Base-by-base conservation (phyloP, 169 alveolate genomes). In the Pseudocohnilembus persalinus region DNA sequence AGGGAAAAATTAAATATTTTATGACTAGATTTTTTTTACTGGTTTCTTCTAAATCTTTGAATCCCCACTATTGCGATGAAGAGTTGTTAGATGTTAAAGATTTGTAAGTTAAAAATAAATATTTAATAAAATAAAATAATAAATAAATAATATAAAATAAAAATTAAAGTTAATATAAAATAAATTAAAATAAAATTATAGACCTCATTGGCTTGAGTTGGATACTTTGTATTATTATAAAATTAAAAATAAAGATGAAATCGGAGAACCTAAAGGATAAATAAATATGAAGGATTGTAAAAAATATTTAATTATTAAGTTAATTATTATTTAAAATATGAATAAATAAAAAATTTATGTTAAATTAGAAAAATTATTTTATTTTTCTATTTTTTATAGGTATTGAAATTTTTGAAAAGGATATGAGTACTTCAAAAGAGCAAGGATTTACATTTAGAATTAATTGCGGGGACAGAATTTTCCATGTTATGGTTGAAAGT, bases 401-500 rank as follows among this genome's bases (percentile, higher is more conserved):
- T 49, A 4, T 76, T 65, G 89, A 84, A 68, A 77, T 84, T 28
- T 76, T 84, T 74, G 81, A 76, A n/a, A 84, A 84, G 33, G 81
- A 84, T 77, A 84, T 84, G 89, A 65, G 74, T 6, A 77, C 76
- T 65, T 84, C 89, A 16, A 77, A 76, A 27, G 89, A 84, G 68
- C 65, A 78, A 64, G 89, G 89, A 0, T 84, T 76, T 29, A 84
- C 84, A 0, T 84, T 84, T 29, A 76, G 76, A 77, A 74, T 84
- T 6, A 84, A 84, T 77, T 76, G 76, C 81, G 89, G 89, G 16
- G 89, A 84, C 27, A 84, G 89, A 84, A 76, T 84, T n/a, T 84
- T 76, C 77, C 89, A 84, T 31, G 30, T 84, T 15, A 84, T 77
- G 84, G 84, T 84, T 30, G 89, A 84, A 29, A 64, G 84, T 32